A percentile compares a stretch with the other conserved stretches of the same genome.
Conservation (phyloP, 2,329 filamentous ascomycete genomes). For the Bipolaris cookei region DNA sequence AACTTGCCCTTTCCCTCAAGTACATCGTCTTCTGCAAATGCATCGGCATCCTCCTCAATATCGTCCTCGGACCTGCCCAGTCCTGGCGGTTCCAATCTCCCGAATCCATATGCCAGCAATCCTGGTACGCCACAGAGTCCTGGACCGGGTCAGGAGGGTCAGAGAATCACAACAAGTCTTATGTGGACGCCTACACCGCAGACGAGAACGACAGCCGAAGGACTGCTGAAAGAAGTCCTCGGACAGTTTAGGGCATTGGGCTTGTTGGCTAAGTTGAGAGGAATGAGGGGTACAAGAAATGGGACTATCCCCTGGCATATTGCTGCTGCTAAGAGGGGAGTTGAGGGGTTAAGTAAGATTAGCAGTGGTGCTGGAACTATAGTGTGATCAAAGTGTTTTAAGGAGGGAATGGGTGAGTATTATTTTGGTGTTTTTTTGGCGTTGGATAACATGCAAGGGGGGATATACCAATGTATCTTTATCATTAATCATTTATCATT, state of each 20-base stretch:
- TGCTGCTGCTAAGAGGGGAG: conserved; percentile 72
- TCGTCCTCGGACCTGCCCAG: conserved; percentile 31
- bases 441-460: background rate
- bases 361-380: background rate
- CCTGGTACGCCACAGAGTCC: conserved; percentile 17
- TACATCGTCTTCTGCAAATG: background rate
- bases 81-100: conserved; percentile 17
- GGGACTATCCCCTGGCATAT: conserved; percentile 78
- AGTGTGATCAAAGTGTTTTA: background rate
- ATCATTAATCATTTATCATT: background rate
- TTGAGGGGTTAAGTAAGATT: conserved; percentile 60
- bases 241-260: conserved; percentile 71
- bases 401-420: too few species aligned
- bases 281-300: conserved; percentile 63
- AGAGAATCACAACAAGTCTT: conserved; percentile 35
- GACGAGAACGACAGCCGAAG: conserved; percentile 57
- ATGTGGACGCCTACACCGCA: conserved; percentile 45
- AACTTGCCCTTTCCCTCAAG: conserved; percentile 37
- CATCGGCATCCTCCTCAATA: conserved; percentile 2
- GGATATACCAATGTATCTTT: background rate
- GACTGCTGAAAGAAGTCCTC: conserved; percentile 72
- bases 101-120: conserved; percentile 9
- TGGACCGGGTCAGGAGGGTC: conserved; percentile 10
- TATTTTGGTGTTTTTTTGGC: background rate
- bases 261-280: conserved; percentile 71